A percentile compares a stretch with the other conserved stretches of the same genome.
These are phyloP conservation scores for Sideroxylon spinosum DNA, from an alignment of 179 eudicot species.

Conservation along the genomic window DNA sequence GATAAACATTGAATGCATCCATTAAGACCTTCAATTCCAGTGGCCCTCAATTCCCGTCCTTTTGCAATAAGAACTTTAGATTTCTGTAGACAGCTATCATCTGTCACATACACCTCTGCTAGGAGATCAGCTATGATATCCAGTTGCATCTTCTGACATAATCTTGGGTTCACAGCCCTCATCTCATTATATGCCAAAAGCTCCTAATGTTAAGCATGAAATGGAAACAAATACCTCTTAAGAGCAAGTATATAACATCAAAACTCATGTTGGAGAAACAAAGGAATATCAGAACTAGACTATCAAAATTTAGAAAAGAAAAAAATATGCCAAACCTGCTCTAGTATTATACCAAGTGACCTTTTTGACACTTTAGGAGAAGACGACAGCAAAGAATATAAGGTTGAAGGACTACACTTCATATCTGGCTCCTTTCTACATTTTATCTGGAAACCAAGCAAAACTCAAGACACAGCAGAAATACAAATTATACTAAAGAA, in stretches of 20 bases:
- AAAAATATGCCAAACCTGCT: slow-evolving; percentile 54
- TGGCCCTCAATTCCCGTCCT: slow-evolving; percentile 53
- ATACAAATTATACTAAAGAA: slow-evolving; percentile 6
- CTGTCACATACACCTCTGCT: slow-evolving; percentile 45
- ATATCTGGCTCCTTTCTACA: slow-evolving; percentile 40
- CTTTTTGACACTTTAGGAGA: slow-evolving; percentile 39
- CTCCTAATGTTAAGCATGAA: slow-evolving; percentile 46
- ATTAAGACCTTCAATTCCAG: slow-evolving; percentile 44
- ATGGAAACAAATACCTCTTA: background rate
- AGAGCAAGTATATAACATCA: background rate
- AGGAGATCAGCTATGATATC: slow-evolving; percentile 53
- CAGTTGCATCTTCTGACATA: slow-evolving; percentile 63
- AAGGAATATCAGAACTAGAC: background rate
- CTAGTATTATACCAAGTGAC: slow-evolving; percentile 48
- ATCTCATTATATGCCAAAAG: slow-evolving; percentile 59
- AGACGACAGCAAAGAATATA: slow-evolving; percentile 47
- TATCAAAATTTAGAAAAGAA: background rate
- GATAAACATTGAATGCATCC: slow-evolving; percentile 58
- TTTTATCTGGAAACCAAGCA: slow-evolving; percentile 46
- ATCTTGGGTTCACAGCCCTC: slow-evolving; percentile 40
- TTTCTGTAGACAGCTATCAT: slow-evolving; percentile 41
- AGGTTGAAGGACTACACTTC: slow-evolving; percentile 31
- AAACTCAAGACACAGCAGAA: slow-evolving; percentile 22
- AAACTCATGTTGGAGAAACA: background rate
- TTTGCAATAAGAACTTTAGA: slow-evolving; percentile 50